These are phyloP conservation scores for Saturnispora mendoncae DNA, from an alignment of 805 yeast species.

Conservation along the genomic window DNA sequence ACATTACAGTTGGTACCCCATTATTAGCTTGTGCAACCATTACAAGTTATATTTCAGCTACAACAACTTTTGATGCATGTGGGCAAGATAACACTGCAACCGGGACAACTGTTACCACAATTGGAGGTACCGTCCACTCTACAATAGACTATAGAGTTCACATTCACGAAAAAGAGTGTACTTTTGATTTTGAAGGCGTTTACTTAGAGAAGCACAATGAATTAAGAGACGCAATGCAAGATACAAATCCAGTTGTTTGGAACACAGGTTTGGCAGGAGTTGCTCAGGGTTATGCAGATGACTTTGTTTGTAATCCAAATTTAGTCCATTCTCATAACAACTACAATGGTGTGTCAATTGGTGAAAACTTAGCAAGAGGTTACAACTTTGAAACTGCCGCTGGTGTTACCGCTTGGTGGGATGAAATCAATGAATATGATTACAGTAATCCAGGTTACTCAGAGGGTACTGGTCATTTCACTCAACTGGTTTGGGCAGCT, in stretches of 20 bases:
- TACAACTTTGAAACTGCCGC: constrained; percentile 37
- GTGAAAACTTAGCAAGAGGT: constrained; percentile 80
- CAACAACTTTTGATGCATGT: background rate
- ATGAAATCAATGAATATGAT: constrained; percentile 47
- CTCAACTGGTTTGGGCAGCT: constrained; percentile 68
- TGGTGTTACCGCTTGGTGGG: constrained; percentile 71
- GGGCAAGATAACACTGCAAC: constrained; percentile 8
- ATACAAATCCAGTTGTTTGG: constrained; percentile 49
- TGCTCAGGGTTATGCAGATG: constrained; percentile 50
- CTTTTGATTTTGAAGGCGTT: constrained; percentile 30
- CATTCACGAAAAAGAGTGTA: constrained; percentile 5
- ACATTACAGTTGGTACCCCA: background rate
- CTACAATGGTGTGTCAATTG: constrained; percentile 36
- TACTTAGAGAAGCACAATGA: constrained; percentile 56
- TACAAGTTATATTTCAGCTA: background rate
- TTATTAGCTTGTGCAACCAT: background rate
- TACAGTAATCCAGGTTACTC: constrained; percentile 41
- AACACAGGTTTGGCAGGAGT: constrained; percentile 38
- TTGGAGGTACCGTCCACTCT: background rate
- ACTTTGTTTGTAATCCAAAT: constrained; percentile 46
- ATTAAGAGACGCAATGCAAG: constrained; percentile 42
- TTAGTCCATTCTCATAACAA: constrained; percentile 57
- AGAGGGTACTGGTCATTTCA: constrained; percentile 63
- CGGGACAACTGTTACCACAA: background rate
- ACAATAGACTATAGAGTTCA: background rate